These are phyloP conservation scores for Shiraia sp. DNA, from an alignment of 2,329 filamentous ascomycete genomes.

Conservation along the genomic window DNA sequence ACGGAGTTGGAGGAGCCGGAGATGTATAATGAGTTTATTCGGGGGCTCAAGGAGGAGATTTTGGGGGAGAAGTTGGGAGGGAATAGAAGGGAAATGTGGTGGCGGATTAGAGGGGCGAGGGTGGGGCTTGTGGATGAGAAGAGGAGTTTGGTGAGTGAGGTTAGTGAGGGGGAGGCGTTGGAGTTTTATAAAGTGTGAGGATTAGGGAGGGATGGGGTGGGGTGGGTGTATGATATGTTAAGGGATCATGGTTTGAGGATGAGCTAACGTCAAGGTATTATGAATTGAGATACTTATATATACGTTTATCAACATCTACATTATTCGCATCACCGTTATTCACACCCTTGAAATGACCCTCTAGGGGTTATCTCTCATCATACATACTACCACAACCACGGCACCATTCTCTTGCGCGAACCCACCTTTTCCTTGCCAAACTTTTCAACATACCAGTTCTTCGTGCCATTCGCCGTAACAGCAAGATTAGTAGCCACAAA, in stretches of 20 bases:
- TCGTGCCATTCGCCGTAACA: conserved; percentile 77
- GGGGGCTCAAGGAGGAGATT: conserved; percentile 71
- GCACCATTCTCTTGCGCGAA: conserved; percentile 36
- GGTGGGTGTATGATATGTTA: too few species aligned
- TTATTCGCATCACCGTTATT: too few species aligned
- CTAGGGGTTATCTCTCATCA: too few species aligned
- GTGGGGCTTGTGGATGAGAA: conserved; percentile 73
- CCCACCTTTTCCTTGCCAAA: conserved; percentile 38
- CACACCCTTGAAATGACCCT: too few species aligned
- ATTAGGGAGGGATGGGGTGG: conserved; percentile 12
- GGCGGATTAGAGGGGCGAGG: conserved; percentile 65
- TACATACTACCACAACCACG: conserved; percentile 32
- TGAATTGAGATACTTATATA: too few species aligned
- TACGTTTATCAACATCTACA: too few species aligned
- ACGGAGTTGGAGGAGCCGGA: conserved; percentile 73
- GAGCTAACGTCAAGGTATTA: too few species aligned
- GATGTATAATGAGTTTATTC: conserved; percentile 76
- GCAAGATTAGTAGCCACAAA: conserved; percentile 83
- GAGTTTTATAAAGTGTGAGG: conserved; percentile 42
- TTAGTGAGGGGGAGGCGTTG: conserved; percentile 71
- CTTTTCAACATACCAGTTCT: conserved; percentile 55
- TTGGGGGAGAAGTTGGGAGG: conserved; percentile 72
- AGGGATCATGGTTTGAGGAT: too few species aligned
- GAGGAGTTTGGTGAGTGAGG: conserved; percentile 65
- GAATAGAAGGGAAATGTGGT: conserved; percentile 83